These are phyloP conservation scores for Rubroshorea leprosula DNA, from an alignment of 345 rosid genomes.

Conservation along the genomic window DNA sequence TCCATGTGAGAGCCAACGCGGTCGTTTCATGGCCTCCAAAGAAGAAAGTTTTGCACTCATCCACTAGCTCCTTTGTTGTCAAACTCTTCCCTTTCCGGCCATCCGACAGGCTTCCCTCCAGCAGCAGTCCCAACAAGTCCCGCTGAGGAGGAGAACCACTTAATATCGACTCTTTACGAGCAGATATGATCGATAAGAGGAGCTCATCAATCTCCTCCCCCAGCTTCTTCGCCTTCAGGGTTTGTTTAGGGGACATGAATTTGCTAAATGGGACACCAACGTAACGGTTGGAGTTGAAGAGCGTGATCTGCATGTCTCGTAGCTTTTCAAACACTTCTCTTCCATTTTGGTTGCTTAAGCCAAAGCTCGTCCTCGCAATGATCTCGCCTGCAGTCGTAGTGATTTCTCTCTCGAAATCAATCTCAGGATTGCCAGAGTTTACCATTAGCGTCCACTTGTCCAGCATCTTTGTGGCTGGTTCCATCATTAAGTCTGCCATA, in stretches of 20 bases:
- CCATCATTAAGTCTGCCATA: conserved; percentile 81
- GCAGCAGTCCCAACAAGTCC: conserved; percentile 62
- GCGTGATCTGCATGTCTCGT: conserved; percentile 62
- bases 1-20: conserved; percentile 81
- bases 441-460: conserved; percentile 50
- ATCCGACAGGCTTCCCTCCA: conserved; percentile 21
- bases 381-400: conserved; percentile 72
- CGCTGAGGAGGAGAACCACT: conserved; percentile 12
- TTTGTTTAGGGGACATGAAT: conserved; percentile 43
- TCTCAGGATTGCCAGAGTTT: conserved; percentile 39
- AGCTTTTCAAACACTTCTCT: conserved; percentile 52
- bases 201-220: conserved; percentile 75
- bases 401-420: conserved; percentile 73
- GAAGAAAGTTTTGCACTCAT: conserved; percentile 95
- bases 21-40: conserved; percentile 96
- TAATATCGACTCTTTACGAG: conserved; percentile 27
- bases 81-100: conserved; percentile 31
- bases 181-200: conserved; percentile 48
- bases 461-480: conserved; percentile 64
- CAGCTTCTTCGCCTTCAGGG: conserved; percentile 43
- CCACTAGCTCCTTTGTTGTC: conserved; percentile 57
- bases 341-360: conserved; percentile 50
- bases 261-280: conserved; percentile 82
- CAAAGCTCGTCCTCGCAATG: conserved; percentile 81
- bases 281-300: conserved; percentile 69